phyloP scores from a whole-genome alignment of 148 eudicot genomes.

The Chenopodium suecicum region DNA sequence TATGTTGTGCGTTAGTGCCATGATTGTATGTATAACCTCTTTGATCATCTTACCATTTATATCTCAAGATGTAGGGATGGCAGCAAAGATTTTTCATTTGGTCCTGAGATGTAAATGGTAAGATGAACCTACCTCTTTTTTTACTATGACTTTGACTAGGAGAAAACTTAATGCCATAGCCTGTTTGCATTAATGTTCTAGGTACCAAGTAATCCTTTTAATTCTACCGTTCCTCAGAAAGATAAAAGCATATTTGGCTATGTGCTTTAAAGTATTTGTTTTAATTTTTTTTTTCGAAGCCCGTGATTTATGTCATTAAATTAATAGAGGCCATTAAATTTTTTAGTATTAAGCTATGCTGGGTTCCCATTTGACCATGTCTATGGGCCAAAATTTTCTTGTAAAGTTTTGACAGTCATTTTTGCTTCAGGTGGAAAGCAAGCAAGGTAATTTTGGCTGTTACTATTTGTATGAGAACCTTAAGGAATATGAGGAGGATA shows the following conservation, averaged over 20 bases:
- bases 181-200: no score
- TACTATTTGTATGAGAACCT: conserved; percentile 85
- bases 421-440: conserved; percentile 70
- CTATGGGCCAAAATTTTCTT: neutral
- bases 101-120: no score
- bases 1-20: neutral
- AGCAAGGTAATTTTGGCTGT: conserved; percentile 52
- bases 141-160: no score
- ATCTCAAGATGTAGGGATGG: neutral
- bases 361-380: neutral
- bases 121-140: no score
- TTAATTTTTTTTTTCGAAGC: neutral
- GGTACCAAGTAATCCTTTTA: no score
- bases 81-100: neutral
- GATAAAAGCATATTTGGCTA: no score
- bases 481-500: conserved; percentile 61
- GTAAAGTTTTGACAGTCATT: neutral
- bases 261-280: neutral
- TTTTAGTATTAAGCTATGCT: neutral
- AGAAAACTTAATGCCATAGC: no score
- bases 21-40: neutral
- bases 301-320: neutral
- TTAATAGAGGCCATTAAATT: no score
- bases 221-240: neutral
- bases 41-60: neutral